Evolutionary conservation across 106 monocot species (phyloP).

Genomic region (Phalaenopsis equestris): DNA sequence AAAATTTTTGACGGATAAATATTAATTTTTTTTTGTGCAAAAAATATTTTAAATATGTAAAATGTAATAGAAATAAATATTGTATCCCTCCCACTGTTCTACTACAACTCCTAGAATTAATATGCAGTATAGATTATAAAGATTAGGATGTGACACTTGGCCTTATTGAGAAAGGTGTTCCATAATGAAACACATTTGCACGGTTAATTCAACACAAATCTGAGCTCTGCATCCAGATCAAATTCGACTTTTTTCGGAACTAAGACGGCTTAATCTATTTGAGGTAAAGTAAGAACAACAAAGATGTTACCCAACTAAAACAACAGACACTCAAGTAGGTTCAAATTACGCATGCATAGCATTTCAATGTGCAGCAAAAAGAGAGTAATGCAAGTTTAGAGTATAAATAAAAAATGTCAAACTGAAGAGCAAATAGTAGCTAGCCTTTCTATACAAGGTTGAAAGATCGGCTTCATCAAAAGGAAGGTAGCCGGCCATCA

Average conservation of each 20-base stretch:
- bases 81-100: no score
- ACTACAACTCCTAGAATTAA: no score
- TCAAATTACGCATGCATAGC: not conserved
- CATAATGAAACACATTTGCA: no score
- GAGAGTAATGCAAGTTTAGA: not conserved
- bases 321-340: not conserved
- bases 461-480: constrained; percentile 77
- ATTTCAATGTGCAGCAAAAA: not conserved
- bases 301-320: not conserved
- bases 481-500: constrained; percentile 97
- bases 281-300: not conserved
- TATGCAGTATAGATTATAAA: no score
- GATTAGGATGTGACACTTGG: no score
- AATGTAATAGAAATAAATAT: no score
- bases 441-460: constrained; percentile 70
- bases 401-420: not conserved
- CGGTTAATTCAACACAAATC: no score
- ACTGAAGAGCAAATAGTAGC: not conserved
- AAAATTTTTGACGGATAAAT: no score
- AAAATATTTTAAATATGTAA: no score
- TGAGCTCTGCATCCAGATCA: not conserved
- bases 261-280: not conserved
- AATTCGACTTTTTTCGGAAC: not conserved
- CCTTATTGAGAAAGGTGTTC: no score
- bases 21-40: no score